Conservation (phyloP, 768 basidiomycete species). For the Phanerodontia chrysosporium region DNA sequence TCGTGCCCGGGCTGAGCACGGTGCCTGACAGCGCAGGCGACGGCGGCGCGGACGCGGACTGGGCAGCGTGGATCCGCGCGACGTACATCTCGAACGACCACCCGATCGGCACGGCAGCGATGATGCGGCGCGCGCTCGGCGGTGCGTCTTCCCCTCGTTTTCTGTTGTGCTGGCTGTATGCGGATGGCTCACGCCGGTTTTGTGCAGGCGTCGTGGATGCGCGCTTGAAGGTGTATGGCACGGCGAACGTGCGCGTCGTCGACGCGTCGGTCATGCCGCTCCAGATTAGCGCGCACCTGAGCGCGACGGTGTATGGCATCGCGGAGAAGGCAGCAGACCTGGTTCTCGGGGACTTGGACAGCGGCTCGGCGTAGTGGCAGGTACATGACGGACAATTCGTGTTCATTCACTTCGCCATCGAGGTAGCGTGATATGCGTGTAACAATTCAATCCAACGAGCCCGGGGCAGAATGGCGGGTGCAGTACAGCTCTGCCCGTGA, state of each 20-base stretch:
- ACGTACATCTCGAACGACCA: slow-evolving; percentile 44
- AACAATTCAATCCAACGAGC: too few relatives aligned
- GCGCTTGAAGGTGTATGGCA: slow-evolving; percentile 48
- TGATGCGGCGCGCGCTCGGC: slow-evolving; percentile 27
- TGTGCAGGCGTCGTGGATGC: slow-evolving; percentile 49
- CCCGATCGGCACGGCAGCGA: slow-evolving; percentile 40
- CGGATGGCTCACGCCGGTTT: not conserved
- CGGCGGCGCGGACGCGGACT: slow-evolving; percentile 35
- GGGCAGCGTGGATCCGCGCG: slow-evolving; percentile 8
- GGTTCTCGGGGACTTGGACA: slow-evolving; percentile 35
- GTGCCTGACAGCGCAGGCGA: slow-evolving; percentile 38
- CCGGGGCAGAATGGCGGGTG: too few relatives aligned
- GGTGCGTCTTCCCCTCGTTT: slow-evolving; percentile 15
- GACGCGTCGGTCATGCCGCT: slow-evolving; percentile 51
- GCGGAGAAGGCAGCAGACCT: slow-evolving; percentile 8
- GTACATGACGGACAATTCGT: too few relatives aligned
- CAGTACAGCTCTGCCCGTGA: too few relatives aligned
- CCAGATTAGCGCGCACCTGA: slow-evolving; percentile 4
- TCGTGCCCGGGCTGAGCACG: slow-evolving; percentile 35
- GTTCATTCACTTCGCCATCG: too few relatives aligned
- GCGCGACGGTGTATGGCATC: slow-evolving; percentile 1
- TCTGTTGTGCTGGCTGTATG: not conserved
- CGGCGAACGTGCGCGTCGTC: slow-evolving; percentile 48
- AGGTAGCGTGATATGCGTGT: too few relatives aligned
- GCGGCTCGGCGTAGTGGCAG: too few relatives aligned